Evolutionary conservation across 106 monocot species (phyloP), one percentile per base, ranked within the genome.

Genomic region (Triglochin maritima): DNA sequence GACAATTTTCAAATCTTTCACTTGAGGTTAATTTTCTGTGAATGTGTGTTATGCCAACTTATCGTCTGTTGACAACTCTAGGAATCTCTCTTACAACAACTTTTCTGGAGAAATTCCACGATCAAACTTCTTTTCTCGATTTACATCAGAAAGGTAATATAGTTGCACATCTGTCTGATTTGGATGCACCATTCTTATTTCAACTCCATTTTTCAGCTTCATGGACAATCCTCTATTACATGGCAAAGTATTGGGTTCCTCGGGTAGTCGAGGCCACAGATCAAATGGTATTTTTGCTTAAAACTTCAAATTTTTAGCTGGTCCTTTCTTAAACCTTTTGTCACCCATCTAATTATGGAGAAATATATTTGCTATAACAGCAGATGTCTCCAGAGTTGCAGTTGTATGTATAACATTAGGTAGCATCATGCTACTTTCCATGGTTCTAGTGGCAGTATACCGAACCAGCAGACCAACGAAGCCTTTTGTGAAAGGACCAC

Each of bases 1-100:
- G 75, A 50, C 56, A n/a, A 4, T 2, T 52, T 9, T 59, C 14
- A 50, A 2, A 54, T 43, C 54, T 29, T 29, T 29, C 29, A 29
- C 29, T 29, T 29, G 29, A 29, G 29, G 29, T 29, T 29, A 29
- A 29, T 29, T 29, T 72, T 57, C 41, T 12, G 46, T 14, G 3
- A 12, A 41, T 15, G 13, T 5, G 9, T 68, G 4, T 10, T 43
- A 43, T 16, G 46, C 42, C 46, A 6, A 6, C 58, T 3, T 58
- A 46, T 65, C 64, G 11, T 0, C 1, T 3, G 46, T 58, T 48
- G 15, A n/a, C 6, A 10, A 9, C 13, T 59, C 70, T 70, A 98
- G 98, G 84, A 86, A 98, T 66, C 82, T 98, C 8, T 98, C 98
- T 13, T 92, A 75, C 77, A 98, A 98, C 49, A 92, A 98, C 69